Evolutionary conservation across 495 filamentous ascomycete genomes (phyloP), one percentile per base, ranked within the genome.

Genomic region (Hyaloscypha variabilis): DNA sequence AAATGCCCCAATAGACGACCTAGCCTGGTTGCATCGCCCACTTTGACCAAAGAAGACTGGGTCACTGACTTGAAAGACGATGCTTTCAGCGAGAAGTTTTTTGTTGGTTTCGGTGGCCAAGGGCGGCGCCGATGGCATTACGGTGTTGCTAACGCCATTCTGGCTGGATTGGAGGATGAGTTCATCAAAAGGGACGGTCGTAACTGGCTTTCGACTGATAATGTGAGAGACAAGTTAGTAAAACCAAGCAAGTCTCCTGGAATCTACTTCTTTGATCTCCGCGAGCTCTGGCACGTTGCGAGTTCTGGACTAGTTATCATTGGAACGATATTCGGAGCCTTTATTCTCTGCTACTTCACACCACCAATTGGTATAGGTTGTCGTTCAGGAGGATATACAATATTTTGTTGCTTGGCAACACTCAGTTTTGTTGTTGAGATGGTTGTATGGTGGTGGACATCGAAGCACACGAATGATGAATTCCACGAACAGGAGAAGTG

Each of bases 301-400:
- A 26, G 21, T 24, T 24, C 53, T 8, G 24, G 24, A 29, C 17
- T 29, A 8, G 29, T 57, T n/a, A 24, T 57, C 8, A 25, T 29
- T 6, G 53, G 53, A 5, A 26, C 53, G 21, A 57, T 57, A 11
- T 19, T 57, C 2, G 53, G 53, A 29, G 21, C 53, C 21, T 57
- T 57, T 17, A 57, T 57, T 28, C 24, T 57, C 17, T 23, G 11
- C 14, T 57, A 57, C 24, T 57, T 57, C 3, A 57, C 53, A 2
- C 53, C 53, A 5, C 24, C 53, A 24, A 8, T 57, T 25, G 53
- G 53, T 8, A 19, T 57, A 26, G 53, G 53, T 29, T 57, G 53
- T 29, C 53, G 53, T 28, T n/a, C 53, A 1, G 53, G 21, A 0
- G 53, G 53, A n/a, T 57, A 57, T 17, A 25, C 29, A 19, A 57